Base-by-base conservation (phyloP, 306 rosid genomes). In the Acmispon strigosus region DNA sequence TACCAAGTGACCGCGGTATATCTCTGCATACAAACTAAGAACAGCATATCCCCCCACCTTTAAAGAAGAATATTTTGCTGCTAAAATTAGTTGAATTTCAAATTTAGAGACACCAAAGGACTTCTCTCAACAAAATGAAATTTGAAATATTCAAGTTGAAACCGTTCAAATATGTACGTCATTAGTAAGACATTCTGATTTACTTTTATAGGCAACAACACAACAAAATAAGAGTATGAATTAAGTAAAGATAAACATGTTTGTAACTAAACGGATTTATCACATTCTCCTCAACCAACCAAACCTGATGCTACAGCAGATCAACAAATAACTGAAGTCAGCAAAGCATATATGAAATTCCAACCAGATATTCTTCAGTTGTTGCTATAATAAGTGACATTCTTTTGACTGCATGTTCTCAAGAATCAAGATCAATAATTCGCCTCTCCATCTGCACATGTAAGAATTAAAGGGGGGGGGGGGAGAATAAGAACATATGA, bases 391-490 rank as follows among this genome's bases (percentile, higher is more conserved):
- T 7, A 54, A 41, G 44, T 41, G 41, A 43, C 64, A 54, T 55
- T 20, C 43, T 22, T 69, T 42, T 69, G 44, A 41, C 55, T 42
- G 18, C 64, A 55, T 69, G 32, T 22, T 69, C 75, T 39, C 43
- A 55, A 54, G 64, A 41, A 32, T 32, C 37, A 32, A 32, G 37
- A 32, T 69, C 75, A 55, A 69, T 41, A 20, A 69, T 55, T 52
- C 75, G 44, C 75, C 65, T 69, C 65, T 69, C 75, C 65, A 69
- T 43, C 75, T 69, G 75, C 19, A 36, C 65, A 55, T 41, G 18
- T 29, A 55, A 4, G 9, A 69, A 42, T 54, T 69, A 39, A 10
- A 69, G 15, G 36, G 44, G 2, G 15, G 27, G 13, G 15, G 27
- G 13, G 37, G 49, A 51, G 14, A 24, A 42, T 69, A 13, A 20